phyloP scores from a whole-genome alignment of 2,329 filamentous ascomycete species.

The Seiridium unicorne region DNA sequence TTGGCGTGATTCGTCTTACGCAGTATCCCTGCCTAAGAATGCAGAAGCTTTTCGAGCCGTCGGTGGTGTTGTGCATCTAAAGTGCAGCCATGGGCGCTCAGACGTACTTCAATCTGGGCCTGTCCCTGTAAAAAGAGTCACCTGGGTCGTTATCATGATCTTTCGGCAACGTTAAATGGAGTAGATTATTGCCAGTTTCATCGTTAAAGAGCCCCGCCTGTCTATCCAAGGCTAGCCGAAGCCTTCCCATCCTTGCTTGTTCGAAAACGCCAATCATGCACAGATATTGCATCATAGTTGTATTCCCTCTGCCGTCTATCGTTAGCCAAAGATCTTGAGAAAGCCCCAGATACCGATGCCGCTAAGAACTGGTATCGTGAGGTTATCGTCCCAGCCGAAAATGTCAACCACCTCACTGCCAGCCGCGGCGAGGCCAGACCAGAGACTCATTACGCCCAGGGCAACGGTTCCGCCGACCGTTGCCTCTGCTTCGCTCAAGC shows the following conservation, averaged over 20 bases:
- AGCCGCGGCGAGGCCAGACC: constrained; percentile 85
- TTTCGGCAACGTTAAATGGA: background rate
- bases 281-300: background rate
- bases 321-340: constrained; percentile 76
- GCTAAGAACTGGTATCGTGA: constrained; percentile 92
- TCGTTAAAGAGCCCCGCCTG: background rate
- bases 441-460: constrained; percentile 76
- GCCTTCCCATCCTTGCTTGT: constrained; percentile 1
- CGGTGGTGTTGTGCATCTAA: too few relatives aligned
- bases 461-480: constrained; percentile 70
- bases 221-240: background rate
- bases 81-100: too few relatives aligned
- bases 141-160: background rate
- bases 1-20: too few relatives aligned
- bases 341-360: constrained; percentile 89
- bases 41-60: too few relatives aligned
- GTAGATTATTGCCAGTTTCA: constrained; percentile 2
- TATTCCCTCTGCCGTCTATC: background rate
- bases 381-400: constrained; percentile 94
- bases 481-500: constrained; percentile 55
- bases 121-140: background rate
- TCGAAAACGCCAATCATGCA: constrained; percentile 5
- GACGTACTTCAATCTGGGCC: constrained; percentile 7
- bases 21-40: too few relatives aligned
- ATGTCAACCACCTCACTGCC: constrained; percentile 88